Percentiles rank a stretch among this genome's conserved stretches.
These are phyloP conservation scores for Solanum tarijense DNA, from an alignment of 257 asterid genomes.

Conservation along the genomic window DNA sequence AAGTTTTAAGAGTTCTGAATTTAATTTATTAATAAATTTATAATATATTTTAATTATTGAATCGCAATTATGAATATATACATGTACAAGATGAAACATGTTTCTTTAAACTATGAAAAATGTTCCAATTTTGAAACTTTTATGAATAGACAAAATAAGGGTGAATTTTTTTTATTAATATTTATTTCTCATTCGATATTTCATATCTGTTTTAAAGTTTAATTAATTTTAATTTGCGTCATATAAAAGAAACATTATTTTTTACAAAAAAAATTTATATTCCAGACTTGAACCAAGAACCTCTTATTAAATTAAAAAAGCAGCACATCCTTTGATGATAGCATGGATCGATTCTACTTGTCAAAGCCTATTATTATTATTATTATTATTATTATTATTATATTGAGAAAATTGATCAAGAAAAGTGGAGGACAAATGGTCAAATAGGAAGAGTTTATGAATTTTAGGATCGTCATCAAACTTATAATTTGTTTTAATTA, in stretches of 20 bases:
- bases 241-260: too few relatives aligned
- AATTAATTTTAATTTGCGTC: too few relatives aligned
- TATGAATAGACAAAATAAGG: neutral
- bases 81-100: neutral
- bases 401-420: neutral
- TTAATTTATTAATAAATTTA: too few relatives aligned
- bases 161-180: too few relatives aligned
- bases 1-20: neutral
- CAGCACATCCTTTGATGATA: neutral
- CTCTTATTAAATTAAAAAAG: too few relatives aligned
- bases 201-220: too few relatives aligned
- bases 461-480: neutral
- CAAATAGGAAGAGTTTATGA: neutral
- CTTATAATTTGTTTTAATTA: neutral
- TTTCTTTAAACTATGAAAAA: neutral
- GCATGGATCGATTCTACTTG: neutral
- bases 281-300: too few relatives aligned
- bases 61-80: neutral
- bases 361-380: neutral
- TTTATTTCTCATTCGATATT: too few relatives aligned
- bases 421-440: neutral
- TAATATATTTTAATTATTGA: too few relatives aligned
- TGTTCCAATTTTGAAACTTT: too few relatives aligned
- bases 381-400: too few relatives aligned
- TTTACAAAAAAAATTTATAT: too few relatives aligned